Base-by-base conservation (phyloP, 1,139 yeast species). In the Saccharomyces hybrid region DNA sequence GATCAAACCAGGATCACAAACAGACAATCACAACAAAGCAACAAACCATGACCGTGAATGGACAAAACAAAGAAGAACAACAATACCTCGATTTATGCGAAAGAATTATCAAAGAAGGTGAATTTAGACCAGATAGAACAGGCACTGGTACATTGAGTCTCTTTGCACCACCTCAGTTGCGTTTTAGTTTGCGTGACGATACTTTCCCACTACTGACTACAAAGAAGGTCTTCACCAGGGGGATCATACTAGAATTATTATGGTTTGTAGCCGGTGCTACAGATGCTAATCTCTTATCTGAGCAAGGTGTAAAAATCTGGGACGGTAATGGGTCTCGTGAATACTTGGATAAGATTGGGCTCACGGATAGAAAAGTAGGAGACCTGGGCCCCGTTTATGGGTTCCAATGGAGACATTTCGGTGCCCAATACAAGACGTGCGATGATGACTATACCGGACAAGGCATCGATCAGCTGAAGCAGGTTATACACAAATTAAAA, bases 391-490 rank as follows among this genome's bases (percentile, higher is more conserved):
- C 99, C 1, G 97, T 93, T 2, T 93, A 93, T 69, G 99, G 99
- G 0, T 93, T 95, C 73, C 99, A 93, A 72, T 93, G 99, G 99
- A 82, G 99, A 66, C 99, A 95, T 71, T 93, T 95, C 69, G 99
- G 99, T 31, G 99, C 99, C 3, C 82, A 86, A 61, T 93, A 93
- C 70, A 76, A 68, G 47, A 90, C 88, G 56, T 89, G 96, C 67
- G 91, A 91, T 59, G 78, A 91, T 5, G 95, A 93, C 70, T 93
- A 93, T 66, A 69, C 86, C 0, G 93, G 91, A 4, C 78, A 88
- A 68, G 99, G 99, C 3, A 85, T 82, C 54, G 99, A 93, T 68
- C 99, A 93, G 73, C 76, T 93, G 50, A 82, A 82, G 31, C 86
- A 88, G 54, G 82, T 93, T 31, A 88, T 93, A 53, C 76, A 86